Base-by-base conservation (phyloP, 139 green algal species). In the Tetratostichococcus sp. region DNA sequence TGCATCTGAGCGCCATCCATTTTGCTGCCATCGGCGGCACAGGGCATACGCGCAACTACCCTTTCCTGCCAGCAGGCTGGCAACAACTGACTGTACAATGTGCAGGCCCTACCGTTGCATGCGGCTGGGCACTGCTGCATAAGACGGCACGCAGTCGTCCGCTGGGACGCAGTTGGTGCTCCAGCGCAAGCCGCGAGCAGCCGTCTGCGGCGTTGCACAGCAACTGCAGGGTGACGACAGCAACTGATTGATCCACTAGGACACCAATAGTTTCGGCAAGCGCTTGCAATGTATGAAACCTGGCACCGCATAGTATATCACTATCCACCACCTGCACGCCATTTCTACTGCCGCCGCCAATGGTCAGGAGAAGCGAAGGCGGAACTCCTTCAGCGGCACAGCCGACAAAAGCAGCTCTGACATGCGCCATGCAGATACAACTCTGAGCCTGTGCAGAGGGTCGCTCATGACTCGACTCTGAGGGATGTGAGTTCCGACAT, bases 141-240 rank as follows among this genome's bases (percentile, higher is more conserved):
- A 90, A 77, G 33, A 81, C 34, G 4, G 82, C 83, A 0, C 78
- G 69, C 4, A 91, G 75, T 26, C 79, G 78, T 0, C 72, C 31
- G 4, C 88, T 78, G n/a, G 88, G 88, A 0, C 90, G 78, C 8
- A 85, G 43, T 22, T 71, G 72, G 67, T 94, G 90, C 79, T 94
- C 90, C 57, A 94, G 76, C 28, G 79, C 89, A 17, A 94, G 81
- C 0, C 90, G 76, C 0, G 87, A 77, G 31, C 91, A 84, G 30
- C 88, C 88, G 43, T 93, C 90, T 14, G 90, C 88, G 11, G 80
- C 86, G 14, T 89, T 87, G 69, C 93, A 87, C 23, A 94, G 73
- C 77, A 93, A 93, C 80, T 94, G 83, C 0, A n/a, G n/a, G 26
- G 8, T 39, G 50, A 26, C 14, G 39, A 50, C 8, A 50, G 14